phyloP scores from a whole-genome alignment of 495 filamentous ascomycete genomes.

The Penicillium crystallinum region DNA sequence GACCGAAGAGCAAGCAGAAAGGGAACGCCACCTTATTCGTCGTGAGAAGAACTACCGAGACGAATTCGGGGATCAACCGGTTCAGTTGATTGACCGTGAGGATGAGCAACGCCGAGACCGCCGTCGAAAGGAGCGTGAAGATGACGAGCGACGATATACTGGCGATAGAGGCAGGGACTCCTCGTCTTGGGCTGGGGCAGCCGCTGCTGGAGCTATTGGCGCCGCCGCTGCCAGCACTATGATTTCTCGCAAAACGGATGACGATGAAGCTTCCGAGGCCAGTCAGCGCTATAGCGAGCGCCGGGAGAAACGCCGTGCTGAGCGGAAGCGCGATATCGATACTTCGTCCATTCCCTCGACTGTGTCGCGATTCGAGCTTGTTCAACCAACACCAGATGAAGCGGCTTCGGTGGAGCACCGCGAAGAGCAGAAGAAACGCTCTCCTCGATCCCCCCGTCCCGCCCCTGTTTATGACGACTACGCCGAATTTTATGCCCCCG shows the following conservation, averaged over 20 bases:
- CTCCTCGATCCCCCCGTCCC: constrained; percentile 19
- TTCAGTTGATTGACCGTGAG: constrained; percentile 29
- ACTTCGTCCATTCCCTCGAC: constrained; percentile 17
- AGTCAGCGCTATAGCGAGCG: constrained; percentile 29
- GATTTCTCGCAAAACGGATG: constrained; percentile 33
- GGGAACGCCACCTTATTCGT: constrained; percentile 35
- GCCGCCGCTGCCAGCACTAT: constrained; percentile 39
- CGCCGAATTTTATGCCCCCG: constrained; percentile 39
- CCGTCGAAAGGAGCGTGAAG: constrained; percentile 15
- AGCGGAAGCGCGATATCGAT: constrained; percentile 29
- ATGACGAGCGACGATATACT: constrained; percentile 16
- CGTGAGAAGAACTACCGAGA: constrained; percentile 25
- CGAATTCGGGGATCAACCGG: not conserved
- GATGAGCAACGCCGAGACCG: constrained; percentile 14
- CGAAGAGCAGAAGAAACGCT: constrained; percentile 18
- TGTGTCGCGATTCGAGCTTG: constrained; percentile 13
- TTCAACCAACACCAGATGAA: constrained; percentile 10
- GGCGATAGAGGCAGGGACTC: constrained; percentile 21
- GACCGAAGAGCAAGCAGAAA: constrained; percentile 44
- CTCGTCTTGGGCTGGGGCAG: constrained; percentile 40
- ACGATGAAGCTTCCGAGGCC: constrained; percentile 32
- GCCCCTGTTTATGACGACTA: constrained; percentile 39
- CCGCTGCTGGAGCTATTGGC: constrained; percentile 45
- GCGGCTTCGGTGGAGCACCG: constrained; percentile 2
- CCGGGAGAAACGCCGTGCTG: constrained; percentile 36